These are phyloP conservation scores for Aspergillus bridgeri DNA, from an alignment of 495 filamentous ascomycete species.

Conservation along the genomic window DNA sequence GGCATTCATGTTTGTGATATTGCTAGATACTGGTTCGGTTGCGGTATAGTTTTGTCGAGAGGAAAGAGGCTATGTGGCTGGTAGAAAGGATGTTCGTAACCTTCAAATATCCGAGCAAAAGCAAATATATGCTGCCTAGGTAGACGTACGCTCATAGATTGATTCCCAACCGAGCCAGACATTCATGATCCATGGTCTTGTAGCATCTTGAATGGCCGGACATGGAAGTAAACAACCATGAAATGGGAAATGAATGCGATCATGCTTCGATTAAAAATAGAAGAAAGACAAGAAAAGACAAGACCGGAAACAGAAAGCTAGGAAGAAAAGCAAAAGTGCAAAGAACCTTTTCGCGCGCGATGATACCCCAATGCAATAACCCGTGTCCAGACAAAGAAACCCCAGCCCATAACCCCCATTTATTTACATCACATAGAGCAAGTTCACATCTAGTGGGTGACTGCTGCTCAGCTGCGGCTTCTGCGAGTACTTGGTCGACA, in stretches of 20 bases:
- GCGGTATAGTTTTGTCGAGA: neutral
- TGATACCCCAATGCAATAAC: conserved; percentile 10
- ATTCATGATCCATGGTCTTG: neutral
- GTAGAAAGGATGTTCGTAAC: too few relatives aligned
- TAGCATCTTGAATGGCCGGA: neutral
- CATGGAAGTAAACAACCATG: neutral
- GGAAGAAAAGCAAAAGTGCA: neutral
- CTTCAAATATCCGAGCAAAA: too few relatives aligned
- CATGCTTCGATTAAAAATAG: neutral
- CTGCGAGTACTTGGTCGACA: conserved; percentile 84
- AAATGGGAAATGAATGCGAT: neutral
- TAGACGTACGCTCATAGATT: too few relatives aligned
- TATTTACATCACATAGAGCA: conserved; percentile 64
- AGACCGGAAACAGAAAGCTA: neutral
- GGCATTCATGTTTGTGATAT: too few relatives aligned
- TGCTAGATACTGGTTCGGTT: neutral
- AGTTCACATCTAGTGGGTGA: conserved; percentile 77
- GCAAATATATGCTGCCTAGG: too few relatives aligned
- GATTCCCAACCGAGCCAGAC: neutral
- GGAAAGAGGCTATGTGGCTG: neutral
- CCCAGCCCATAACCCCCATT: conserved; percentile 7
- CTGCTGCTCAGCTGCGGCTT: conserved; percentile 97
- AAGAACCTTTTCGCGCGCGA: conserved; percentile 1
- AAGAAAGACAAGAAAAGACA: too few relatives aligned
- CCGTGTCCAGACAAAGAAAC: conserved; percentile 6